Percentiles rank a stretch among this genome's conserved stretches.
Conservation (phyloP, 2,329 filamentous ascomycete genomes). For the Coniochaeta sp. region DNA sequence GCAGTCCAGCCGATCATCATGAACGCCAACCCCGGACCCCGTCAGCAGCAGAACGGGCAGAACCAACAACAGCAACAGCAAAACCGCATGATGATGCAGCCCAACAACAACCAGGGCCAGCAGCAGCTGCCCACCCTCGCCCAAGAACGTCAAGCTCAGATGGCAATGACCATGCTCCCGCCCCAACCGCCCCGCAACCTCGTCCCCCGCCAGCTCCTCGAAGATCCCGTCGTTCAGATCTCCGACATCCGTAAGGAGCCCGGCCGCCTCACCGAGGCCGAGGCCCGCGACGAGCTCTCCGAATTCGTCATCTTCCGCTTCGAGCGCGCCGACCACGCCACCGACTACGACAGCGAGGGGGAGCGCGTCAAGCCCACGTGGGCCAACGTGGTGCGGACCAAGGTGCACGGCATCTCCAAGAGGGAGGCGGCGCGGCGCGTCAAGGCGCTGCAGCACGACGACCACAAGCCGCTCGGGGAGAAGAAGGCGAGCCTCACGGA, state of each 20-base stretch:
- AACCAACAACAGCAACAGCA: background rate
- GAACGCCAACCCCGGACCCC: conserved; percentile 2
- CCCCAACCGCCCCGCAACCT: conserved; percentile 2
- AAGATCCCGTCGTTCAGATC: conserved; percentile 15
- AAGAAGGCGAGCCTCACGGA: conserved; percentile 35
- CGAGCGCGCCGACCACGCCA: conserved; percentile 26
- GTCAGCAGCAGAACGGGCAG: background rate
- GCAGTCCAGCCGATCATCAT: background rate
- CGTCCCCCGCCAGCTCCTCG: conserved; percentile 5
- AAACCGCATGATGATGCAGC: background rate
- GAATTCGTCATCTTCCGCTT: conserved; percentile 33
- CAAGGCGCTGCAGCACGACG: conserved; percentile 25
- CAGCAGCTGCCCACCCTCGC: background rate
- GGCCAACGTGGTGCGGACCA: conserved; percentile 26
- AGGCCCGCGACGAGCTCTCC: conserved; percentile 31
- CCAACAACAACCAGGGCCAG: background rate
- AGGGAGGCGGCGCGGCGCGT: conserved; percentile 29
- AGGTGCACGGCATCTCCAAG: conserved; percentile 29
- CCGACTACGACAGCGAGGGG: conserved; percentile 29
- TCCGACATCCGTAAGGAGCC: conserved; percentile 29
- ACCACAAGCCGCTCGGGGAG: conserved; percentile 22
- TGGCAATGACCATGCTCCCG: background rate
- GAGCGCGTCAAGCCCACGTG: conserved; percentile 27
- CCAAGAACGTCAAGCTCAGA: conserved; percentile 1
- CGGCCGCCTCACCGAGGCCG: conserved; percentile 24